These are phyloP conservation scores for Stemphylium lycopersici DNA, from an alignment of 2,329 filamentous ascomycete genomes.

Conservation along the genomic window DNA sequence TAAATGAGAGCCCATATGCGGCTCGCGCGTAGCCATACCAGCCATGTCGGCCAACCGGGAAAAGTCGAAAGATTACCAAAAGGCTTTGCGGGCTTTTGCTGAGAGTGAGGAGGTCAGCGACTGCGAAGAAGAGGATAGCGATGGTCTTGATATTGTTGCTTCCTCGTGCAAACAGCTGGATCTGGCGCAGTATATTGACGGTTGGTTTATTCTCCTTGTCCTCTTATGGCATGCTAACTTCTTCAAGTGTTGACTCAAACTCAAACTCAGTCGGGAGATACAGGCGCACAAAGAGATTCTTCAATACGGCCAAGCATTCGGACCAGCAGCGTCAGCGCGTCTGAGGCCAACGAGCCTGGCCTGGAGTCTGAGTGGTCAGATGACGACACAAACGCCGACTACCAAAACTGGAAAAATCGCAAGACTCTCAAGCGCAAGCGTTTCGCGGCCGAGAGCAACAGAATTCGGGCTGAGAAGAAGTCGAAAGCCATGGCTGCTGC, in stretches of 20 bases:
- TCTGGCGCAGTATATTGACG: conserved; percentile 44
- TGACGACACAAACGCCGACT: conserved; percentile 61
- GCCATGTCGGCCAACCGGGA: conserved; percentile 26
- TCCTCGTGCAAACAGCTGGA: conserved; percentile 40
- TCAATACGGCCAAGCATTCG: background rate
- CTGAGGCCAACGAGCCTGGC: conserved; percentile 18
- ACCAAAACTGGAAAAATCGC: conserved; percentile 68
- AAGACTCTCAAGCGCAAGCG: conserved; percentile 62
- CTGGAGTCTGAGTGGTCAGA: conserved; percentile 55
- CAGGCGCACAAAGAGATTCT: conserved; percentile 6
- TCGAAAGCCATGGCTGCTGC: conserved; percentile 52
- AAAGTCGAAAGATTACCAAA: conserved; percentile 22
- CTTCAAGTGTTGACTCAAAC: conserved; percentile 33
- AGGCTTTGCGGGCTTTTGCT: conserved; percentile 29
- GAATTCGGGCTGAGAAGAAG: conserved; percentile 55
- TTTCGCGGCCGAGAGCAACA: conserved; percentile 56
- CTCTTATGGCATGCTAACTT: conserved; percentile 12
- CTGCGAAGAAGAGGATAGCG: conserved; percentile 43
- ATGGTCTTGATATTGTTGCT: conserved; percentile 52
- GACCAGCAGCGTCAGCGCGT: background rate
- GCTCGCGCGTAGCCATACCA: background rate
- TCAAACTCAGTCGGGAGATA: conserved; percentile 31
- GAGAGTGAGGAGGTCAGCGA: conserved; percentile 34
- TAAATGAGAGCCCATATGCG: background rate
- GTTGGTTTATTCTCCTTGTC: conserved; percentile 15